Evolutionary conservation across 352 stramenopile genomes (phyloP), one percentile per base, ranked within the genome.

Genomic region (Phytophthora palmivora): DNA sequence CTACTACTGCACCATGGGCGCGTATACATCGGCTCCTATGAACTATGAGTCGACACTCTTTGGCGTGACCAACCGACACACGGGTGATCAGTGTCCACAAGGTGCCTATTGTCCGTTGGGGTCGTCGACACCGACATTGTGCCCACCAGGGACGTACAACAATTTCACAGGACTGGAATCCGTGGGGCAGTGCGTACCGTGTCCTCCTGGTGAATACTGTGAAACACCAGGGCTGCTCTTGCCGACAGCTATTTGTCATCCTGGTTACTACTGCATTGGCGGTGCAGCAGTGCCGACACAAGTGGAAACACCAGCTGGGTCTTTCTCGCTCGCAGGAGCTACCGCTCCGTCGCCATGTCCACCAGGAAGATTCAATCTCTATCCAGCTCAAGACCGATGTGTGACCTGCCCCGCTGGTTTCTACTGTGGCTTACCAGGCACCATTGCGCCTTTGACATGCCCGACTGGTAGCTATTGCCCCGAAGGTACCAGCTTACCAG

Each of bases 11-110:
- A 84, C 83, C 2, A 43, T 82, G 1, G 92, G 92, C 1, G 91
- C 88, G 4, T 97, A 97, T 47, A 97, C 91, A 0, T 97, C 89
- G 1, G 89, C 91, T 12, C 95, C 94, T 1, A 95, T 91, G 82
- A 79, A 86, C 47, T 89, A 79, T 46, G 82, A 92, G 63, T 75
- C 69, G 0, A 80, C 79, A 5, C 51, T 91, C 5, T 89, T 91
- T 37, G 82, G 82, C 12, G 76, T 91, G 11, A 83, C 47, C 24
- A 89, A 83, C 58, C 75, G 70, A 21, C 78, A 92, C 38, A 86
- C 83, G 32, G 87, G 82, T 2, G 84, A 76, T 11, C 75, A 79
- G 28, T 96, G 88, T 63, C 83, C 83, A 3, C 76, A 58, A 58
- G 86, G 88, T 7, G 67, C 80, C 1, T 95, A 87, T 47, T 95